phyloP scores from a whole-genome alignment of 1,139 yeast genomes.

The Spathaspora sp. region DNA sequence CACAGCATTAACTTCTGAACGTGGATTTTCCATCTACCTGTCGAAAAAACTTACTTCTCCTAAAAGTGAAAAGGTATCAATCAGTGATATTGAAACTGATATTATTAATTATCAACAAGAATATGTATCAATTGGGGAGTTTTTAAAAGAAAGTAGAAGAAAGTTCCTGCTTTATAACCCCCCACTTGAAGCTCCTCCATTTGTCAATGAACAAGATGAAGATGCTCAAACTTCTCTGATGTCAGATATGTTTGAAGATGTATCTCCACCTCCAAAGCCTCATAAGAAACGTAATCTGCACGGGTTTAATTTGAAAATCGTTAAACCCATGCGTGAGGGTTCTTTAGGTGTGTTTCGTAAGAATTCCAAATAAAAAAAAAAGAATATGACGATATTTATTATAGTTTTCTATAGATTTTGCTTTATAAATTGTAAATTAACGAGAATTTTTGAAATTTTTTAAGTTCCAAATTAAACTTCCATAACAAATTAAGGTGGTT shows the following conservation, averaged over 20 bases:
- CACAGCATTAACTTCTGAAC: not conserved
- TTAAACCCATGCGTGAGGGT: conserved; percentile 69
- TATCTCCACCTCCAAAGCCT: not conserved
- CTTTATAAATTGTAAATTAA: not conserved
- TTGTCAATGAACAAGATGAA: not conserved
- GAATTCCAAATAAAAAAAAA: not conserved
- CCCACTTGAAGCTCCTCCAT: not conserved
- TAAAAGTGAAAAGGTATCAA: not conserved
- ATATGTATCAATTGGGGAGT: conserved; percentile 13
- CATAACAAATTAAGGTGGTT: not conserved
- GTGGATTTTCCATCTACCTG: conserved; percentile 11
- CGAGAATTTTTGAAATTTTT: not conserved
- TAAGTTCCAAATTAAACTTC: not conserved
- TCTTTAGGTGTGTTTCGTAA: not conserved
- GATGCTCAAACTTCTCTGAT: conserved; percentile 10
- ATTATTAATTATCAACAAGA: conserved; percentile 12
- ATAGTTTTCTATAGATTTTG: not conserved
- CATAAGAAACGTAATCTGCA: conserved; percentile 9
- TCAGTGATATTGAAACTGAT: conserved; percentile 4
- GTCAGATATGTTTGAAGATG: conserved; percentile 10
- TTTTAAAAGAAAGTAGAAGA: conserved; percentile 12
- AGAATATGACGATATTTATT: not conserved
- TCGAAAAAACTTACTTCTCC: conserved; percentile 6
- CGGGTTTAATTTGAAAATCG: conserved; percentile 58
- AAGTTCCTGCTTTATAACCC: conserved; percentile 7